Conservation (phyloP, 2,329 filamentous ascomycete species). For the Stemphylium vesicarium region DNA sequence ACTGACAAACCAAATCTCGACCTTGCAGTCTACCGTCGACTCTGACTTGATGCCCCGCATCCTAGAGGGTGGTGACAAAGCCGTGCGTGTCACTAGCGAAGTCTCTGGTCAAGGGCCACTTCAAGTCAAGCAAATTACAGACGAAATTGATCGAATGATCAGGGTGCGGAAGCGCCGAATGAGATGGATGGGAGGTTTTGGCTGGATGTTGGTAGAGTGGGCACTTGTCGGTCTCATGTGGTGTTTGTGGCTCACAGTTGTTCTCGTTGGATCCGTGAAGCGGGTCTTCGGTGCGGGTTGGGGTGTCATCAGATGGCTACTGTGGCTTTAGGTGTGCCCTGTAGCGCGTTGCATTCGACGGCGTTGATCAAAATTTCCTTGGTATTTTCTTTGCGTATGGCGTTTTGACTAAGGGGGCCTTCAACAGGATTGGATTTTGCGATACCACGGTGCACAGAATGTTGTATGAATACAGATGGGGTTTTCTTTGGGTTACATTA, state of each 20-base stretch:
- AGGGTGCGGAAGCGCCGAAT: conserved; percentile 76
- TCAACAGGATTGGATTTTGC: conserved; percentile 3
- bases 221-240: conserved; percentile 87
- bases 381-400: conserved; percentile 2
- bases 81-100: conserved; percentile 78
- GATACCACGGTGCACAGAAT: conserved; percentile 9
- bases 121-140: conserved; percentile 79
- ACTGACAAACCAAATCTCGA: conserved; percentile 53
- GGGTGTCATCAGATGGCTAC: conserved; percentile 74
- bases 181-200: conserved; percentile 74
- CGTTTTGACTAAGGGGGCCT: not conserved
- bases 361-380: not conserved
- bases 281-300: conserved; percentile 67
- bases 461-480: conserved; percentile 5
- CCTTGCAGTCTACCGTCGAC: conserved; percentile 55
- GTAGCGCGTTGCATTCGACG: conserved; percentile 5
- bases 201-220: conserved; percentile 89
- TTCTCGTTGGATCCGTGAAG: conserved; percentile 71
- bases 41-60: conserved; percentile 65
- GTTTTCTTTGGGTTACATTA: not conserved
- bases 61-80: conserved; percentile 74
- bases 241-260: conserved; percentile 91
- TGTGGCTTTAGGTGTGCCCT: conserved; percentile 63
- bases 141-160: conserved; percentile 72
- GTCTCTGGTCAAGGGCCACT: conserved; percentile 78